Evolutionary conservation across 345 rosid species (phyloP), one percentile per base, ranked within the genome.

Genomic region (Arabis alpina): DNA sequence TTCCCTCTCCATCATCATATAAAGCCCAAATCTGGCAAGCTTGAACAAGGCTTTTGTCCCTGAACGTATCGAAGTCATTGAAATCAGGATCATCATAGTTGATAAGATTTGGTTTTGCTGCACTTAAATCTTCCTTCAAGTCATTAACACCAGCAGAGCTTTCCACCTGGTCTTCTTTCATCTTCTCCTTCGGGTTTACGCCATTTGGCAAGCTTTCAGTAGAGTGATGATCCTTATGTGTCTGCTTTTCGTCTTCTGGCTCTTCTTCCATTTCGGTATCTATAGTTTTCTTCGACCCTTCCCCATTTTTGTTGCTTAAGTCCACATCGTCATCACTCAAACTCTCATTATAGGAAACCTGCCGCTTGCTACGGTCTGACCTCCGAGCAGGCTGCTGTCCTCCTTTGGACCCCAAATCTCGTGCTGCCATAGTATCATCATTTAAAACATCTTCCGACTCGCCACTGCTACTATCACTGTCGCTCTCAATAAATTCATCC

Each of bases 11-110:
- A 24, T 77, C 23, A 82, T 91, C 98, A 81, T 89, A 93, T 76
- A 83, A 34, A 64, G 99, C 99, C 99, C 99, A 93, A n/a, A 89
- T 36, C 82, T 93, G 96, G 68, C 82, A 73, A 54, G 41, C 80
- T 67, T 80, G 15, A 84, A 93, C 89, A 67, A 80, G 43, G 51
- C 24, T 53, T 68, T 79, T 70, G 7, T 61, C 77, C 76, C 76
- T 86, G 64, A 65, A 40, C 61, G 65, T 66, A 10, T 87, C 97
- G 16, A 91, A 93, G 78, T 87, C 74, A 72, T 2, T 71, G 73
- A 93, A 93, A 16, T 93, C 90, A 25, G 96, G 74, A 51, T 93
- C 95, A 69, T 85, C 88, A 72, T 23, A 84, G 19, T 49, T 57
- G 6, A 76, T 78, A 36, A 64, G 0, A 68, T 77, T 73, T 36